Conservation (phyloP, 2,329 filamentous ascomycete genomes). For the Cladosporium oxysporum region DNA sequence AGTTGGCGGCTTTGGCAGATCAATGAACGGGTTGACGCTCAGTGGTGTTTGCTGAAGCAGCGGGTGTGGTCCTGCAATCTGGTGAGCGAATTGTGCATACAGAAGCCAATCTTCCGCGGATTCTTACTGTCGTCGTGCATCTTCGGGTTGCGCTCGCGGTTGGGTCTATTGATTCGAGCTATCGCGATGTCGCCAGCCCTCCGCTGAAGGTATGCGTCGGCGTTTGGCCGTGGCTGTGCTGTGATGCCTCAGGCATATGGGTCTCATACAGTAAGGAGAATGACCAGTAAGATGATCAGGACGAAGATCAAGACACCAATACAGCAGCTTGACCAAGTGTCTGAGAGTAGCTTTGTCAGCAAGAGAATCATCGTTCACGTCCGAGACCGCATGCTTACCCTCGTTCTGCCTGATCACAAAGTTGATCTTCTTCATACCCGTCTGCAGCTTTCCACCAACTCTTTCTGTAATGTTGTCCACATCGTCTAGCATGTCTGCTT, state of each 20-base stretch:
- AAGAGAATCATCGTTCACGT: conserved; percentile 18
- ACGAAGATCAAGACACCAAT: conserved; percentile 87
- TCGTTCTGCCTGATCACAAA: conserved; percentile 87
- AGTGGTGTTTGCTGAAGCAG: conserved; percentile 90
- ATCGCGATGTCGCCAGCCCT: background rate
- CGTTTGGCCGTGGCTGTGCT: conserved; percentile 24
- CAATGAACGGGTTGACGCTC: conserved; percentile 91
- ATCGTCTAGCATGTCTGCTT: conserved; percentile 82
- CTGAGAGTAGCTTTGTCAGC: conserved; percentile 40
- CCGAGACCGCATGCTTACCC: conserved; percentile 58
- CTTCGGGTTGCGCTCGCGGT: conserved; percentile 9
- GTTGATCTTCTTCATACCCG: conserved; percentile 81
- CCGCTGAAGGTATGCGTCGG: conserved; percentile 5
- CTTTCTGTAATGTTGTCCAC: conserved; percentile 84
- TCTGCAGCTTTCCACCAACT: conserved; percentile 81
- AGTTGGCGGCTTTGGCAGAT: conserved; percentile 83
- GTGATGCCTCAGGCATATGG: conserved; percentile 17
- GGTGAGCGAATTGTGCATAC: background rate
- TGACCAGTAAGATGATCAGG: conserved; percentile 79
- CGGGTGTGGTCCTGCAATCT: conserved; percentile 64
- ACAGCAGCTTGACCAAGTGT: conserved; percentile 80
- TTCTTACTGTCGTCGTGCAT: conserved; percentile 38
- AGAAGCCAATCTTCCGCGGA: background rate
- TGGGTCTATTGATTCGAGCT: background rate
- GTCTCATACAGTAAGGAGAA: conserved; percentile 66